Conservation (phyloP, 2,329 filamentous ascomycete genomes). For the Talaromyces funiculosus region DNA sequence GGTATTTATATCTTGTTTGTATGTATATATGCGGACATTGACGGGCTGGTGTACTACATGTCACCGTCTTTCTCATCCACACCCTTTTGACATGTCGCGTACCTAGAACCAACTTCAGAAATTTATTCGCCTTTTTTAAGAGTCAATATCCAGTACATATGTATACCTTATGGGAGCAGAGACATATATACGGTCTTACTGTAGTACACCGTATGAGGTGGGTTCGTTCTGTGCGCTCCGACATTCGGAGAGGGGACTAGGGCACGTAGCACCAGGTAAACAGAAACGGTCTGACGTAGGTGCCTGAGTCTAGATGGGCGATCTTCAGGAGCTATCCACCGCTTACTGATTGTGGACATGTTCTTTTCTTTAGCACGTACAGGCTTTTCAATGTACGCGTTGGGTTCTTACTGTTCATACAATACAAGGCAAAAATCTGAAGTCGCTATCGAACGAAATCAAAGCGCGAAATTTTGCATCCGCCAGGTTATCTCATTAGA, state of each 20-base stretch:
- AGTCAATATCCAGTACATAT: background rate
- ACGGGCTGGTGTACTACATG: background rate
- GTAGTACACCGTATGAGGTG: background rate
- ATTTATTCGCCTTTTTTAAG: background rate
- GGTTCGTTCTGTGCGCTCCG: background rate
- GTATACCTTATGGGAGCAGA: background rate
- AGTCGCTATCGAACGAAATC: background rate
- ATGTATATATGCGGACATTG: background rate
- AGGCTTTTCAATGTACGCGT: no score
- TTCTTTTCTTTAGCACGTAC: no score
- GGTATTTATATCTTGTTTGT: background rate
- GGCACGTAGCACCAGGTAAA: no score
- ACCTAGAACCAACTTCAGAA: background rate
- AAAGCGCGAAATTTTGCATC: slow-evolving; percentile 4
- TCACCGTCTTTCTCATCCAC: background rate
- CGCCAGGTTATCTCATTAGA: slow-evolving; percentile 15
- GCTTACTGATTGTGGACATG: background rate
- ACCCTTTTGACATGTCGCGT: background rate
- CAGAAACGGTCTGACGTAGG: background rate
- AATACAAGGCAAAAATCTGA: background rate
- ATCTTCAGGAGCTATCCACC: background rate
- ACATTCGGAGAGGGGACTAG: background rate
- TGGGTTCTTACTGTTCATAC: no score
- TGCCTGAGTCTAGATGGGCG: background rate
- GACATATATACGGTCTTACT: background rate